Conservation (phyloP, 2,329 filamentous ascomycete species). For the Aureobasidium sp. region DNA sequence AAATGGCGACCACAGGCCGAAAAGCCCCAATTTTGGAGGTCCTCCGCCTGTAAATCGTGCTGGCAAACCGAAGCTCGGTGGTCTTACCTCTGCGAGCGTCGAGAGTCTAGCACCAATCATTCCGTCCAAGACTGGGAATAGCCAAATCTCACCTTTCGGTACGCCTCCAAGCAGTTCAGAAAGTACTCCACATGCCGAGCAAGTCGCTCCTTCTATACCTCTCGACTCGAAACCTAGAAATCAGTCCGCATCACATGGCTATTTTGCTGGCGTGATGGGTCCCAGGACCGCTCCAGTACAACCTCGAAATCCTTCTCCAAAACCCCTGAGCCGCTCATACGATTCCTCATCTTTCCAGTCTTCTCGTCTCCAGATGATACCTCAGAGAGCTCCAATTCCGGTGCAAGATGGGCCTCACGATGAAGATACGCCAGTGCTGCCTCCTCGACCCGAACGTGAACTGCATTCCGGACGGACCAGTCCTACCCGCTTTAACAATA, state of each 20-base stretch:
- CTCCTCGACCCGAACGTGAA: conserved; percentile 24
- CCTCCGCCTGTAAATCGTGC: conserved; percentile 74
- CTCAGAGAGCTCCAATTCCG: background rate
- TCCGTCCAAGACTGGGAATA: background rate
- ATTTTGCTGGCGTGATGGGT: conserved; percentile 5
- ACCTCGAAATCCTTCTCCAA: conserved; percentile 2
- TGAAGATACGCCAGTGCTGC: conserved; percentile 23
- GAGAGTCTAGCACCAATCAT: conserved; percentile 18
- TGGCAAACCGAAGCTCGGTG: conserved; percentile 62
- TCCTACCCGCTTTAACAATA: conserved; percentile 15
- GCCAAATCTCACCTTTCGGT: conserved; percentile 62
- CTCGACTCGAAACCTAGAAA: background rate
- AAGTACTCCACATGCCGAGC: conserved; percentile 30
- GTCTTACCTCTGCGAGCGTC: conserved; percentile 27
- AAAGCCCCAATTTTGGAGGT: conserved; percentile 27
- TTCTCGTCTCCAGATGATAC: background rate
- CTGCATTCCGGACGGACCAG: conserved; percentile 22
- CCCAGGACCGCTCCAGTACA: background rate
- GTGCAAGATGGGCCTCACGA: background rate
- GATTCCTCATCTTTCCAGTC: background rate
- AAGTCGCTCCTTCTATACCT: background rate
- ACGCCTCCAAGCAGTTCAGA: conserved; percentile 72
- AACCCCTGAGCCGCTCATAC: conserved; percentile 3
- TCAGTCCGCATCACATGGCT: conserved; percentile 3
- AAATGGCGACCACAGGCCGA: background rate